These are phyloP conservation scores for Dothideomycetes sp. DNA, from an alignment of 2,329 filamentous ascomycete species.

Conservation along the genomic window DNA sequence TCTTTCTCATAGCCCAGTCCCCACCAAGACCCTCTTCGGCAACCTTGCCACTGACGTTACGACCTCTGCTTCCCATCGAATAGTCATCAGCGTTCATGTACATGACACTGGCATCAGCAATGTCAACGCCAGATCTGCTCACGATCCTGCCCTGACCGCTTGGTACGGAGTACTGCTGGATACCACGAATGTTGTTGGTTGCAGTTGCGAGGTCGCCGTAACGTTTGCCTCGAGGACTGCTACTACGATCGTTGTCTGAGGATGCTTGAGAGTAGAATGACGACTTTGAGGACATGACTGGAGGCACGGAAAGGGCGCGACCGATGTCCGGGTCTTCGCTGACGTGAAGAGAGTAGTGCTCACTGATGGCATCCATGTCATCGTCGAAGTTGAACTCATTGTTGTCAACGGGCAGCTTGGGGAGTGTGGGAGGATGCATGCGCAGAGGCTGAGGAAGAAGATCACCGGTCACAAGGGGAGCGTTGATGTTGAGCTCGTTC, in stretches of 20 bases:
- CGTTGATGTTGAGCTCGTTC: neutral
- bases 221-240: conserved; percentile 34
- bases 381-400: conserved; percentile 14
- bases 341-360: conserved; percentile 13
- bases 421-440: conserved; percentile 40
- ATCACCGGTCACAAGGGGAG: conserved; percentile 7
- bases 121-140: conserved; percentile 39
- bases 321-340: conserved; percentile 17
- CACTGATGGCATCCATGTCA: conserved; percentile 9
- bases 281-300: conserved; percentile 21
- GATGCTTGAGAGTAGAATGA: conserved; percentile 27
- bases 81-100: conserved; percentile 21
- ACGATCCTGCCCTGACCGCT: conserved; percentile 33
- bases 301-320: conserved; percentile 23
- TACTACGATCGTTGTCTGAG: conserved; percentile 14
- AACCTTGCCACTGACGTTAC: conserved; percentile 64
- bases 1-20: conserved; percentile 26
- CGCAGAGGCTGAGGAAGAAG: conserved; percentile 34
- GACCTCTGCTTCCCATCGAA: conserved; percentile 30
- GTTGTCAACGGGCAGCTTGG: conserved; percentile 13
- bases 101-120: conserved; percentile 30
- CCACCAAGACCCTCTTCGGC: conserved; percentile 58
- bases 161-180: conserved; percentile 16
- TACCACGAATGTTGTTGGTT: conserved; percentile 36
- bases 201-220: conserved; percentile 41